Evolutionary conservation across 2,329 filamentous ascomycete genomes (phyloP).

Genomic region (Diaporthe citriasiana): DNA sequence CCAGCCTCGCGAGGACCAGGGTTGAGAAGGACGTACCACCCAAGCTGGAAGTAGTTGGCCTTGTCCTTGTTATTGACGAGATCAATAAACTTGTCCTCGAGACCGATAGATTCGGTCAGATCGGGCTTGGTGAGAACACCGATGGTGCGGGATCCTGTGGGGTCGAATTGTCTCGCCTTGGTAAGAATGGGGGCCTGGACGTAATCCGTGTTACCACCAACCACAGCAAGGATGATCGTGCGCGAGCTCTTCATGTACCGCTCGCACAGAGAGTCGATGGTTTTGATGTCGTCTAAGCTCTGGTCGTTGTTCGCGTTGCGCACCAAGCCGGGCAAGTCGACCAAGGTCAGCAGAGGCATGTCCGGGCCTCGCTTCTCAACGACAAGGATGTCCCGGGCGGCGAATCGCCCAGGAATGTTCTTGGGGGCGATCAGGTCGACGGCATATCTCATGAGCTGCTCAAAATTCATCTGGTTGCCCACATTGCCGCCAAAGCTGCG

Average conservation of each 20-base stretch:
- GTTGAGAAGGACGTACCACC: constrained; percentile 67
- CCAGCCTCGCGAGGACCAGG: constrained; percentile 59
- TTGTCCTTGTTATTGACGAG: constrained; percentile 65
- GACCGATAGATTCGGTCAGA: constrained; percentile 65
- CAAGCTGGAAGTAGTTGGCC: constrained; percentile 65
- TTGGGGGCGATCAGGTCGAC: constrained; percentile 65
- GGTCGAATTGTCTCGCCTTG: constrained; percentile 66
- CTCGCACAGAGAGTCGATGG: constrained; percentile 66
- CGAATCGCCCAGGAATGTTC: constrained; percentile 65
- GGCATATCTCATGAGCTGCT: constrained; percentile 64
- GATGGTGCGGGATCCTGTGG: constrained; percentile 63
- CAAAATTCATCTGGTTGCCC: constrained; percentile 61
- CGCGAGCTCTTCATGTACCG: constrained; percentile 69
- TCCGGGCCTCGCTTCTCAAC: constrained; percentile 72
- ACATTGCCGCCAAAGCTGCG: constrained; percentile 63
- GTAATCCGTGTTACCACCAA: constrained; percentile 69
- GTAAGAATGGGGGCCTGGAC: constrained; percentile 66
- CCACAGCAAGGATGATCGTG: constrained; percentile 69
- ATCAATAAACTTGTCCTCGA: constrained; percentile 68
- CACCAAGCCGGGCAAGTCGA: constrained; percentile 73
- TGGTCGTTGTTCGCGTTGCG: constrained; percentile 67
- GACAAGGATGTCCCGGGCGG: constrained; percentile 67
- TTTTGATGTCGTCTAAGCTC: constrained; percentile 65
- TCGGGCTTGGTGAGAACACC: constrained; percentile 68
- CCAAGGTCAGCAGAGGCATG: constrained; percentile 71